phyloP scores from a whole-genome alignment of 257 asterid species.

The Hygrophila difformis region DNA sequence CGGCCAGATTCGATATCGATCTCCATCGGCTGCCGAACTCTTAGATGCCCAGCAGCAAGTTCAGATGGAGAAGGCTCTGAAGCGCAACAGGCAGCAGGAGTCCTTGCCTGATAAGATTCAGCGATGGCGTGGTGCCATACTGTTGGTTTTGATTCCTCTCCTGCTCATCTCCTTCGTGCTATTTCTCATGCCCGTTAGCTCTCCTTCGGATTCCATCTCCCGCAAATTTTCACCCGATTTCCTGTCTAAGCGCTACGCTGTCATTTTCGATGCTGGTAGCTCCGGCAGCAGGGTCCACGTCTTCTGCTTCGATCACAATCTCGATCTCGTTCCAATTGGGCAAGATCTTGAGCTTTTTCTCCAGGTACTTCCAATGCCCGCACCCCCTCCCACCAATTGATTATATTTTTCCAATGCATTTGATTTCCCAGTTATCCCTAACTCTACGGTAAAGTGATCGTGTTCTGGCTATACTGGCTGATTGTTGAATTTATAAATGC shows the following conservation, averaged over 20 bases:
- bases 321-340: slow-evolving; percentile 78
- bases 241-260: slow-evolving; percentile 51
- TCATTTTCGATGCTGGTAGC: slow-evolving; percentile 87
- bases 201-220: slow-evolving; percentile 28
- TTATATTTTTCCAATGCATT: slow-evolving; percentile 3
- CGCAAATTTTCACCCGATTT: slow-evolving; percentile 33
- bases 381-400: background rate
- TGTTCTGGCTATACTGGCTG: slow-evolving; percentile 4
- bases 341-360: slow-evolving; percentile 67
- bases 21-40: slow-evolving; percentile 91
- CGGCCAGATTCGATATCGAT: slow-evolving; percentile 92
- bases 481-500: background rate
- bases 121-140: slow-evolving; percentile 55
- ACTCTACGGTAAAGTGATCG: background rate
- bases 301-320: slow-evolving; percentile 54
- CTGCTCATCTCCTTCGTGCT: slow-evolving; percentile 36
- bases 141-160: slow-evolving; percentile 61
- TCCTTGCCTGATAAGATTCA: slow-evolving; percentile 57
- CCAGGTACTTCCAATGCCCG: slow-evolving; percentile 33
- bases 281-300: slow-evolving; percentile 93
- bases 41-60: slow-evolving; percentile 53
- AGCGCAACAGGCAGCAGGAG: slow-evolving; percentile 43
- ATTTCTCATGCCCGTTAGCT: slow-evolving; percentile 31
- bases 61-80: slow-evolving; percentile 67
- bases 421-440: background rate